Conservation (phyloP, 78 protist species). For the Dictyostelium brefeldianum region DNA sequence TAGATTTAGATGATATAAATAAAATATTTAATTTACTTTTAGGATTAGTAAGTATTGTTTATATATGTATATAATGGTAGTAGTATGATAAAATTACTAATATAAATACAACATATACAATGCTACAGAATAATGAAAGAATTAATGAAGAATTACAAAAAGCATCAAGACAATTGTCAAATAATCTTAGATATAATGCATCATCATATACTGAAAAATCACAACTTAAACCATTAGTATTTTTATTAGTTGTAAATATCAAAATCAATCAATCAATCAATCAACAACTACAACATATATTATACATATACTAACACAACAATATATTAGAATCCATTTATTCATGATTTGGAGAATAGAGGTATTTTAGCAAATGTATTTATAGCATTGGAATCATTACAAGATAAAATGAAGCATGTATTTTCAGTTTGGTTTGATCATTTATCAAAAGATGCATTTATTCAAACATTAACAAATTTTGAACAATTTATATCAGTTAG, state of each 20-base stretch:
- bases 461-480: slow-evolving; percentile 20
- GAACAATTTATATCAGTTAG: slow-evolving; percentile 71
- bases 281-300: no score
- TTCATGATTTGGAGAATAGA: slow-evolving; percentile 50
- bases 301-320: no score
- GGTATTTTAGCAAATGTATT: slow-evolving; percentile 45
- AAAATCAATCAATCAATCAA: background rate
- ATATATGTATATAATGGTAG: no score
- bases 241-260: slow-evolving; percentile 27
- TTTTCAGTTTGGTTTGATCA: slow-evolving; percentile 32
- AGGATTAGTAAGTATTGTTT: slow-evolving; percentile 36
- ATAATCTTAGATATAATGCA: slow-evolving; percentile 44
- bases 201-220: background rate
- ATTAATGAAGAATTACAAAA: slow-evolving; percentile 12
- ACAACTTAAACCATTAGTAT: slow-evolving; percentile 33
- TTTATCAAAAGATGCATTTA: slow-evolving; percentile 51
- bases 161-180: slow-evolving; percentile 26
- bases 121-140: slow-evolving; percentile 29
- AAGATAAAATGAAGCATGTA: background rate
- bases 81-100: background rate
- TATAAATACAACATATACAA: no score
- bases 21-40: slow-evolving; percentile 21
- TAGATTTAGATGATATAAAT: slow-evolving; percentile 27
- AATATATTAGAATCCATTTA: slow-evolving; percentile 27
- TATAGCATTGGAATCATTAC: background rate